Percentiles rank a stretch among this genome's conserved stretches.
Evolutionary conservation across 2,329 filamentous ascomycete species (phyloP).

Genomic region (Ceratocystis eucalypticola): DNA sequence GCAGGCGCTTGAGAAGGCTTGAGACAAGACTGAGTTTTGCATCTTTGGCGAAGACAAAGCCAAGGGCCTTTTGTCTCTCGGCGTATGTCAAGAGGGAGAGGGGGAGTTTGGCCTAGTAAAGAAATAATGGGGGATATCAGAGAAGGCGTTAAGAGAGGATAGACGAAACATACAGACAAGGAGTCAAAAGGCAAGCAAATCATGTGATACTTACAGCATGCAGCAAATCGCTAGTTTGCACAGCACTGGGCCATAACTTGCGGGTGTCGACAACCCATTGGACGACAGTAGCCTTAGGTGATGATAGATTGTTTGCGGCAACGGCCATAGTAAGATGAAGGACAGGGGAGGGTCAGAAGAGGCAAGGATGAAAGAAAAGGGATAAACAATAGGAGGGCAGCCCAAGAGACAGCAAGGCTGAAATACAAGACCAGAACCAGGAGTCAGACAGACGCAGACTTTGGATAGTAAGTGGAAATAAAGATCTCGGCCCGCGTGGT

Average conservation of each 20-base stretch:
- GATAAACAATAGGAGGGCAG: background rate
- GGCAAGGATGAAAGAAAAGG: background rate
- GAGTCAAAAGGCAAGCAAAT: background rate
- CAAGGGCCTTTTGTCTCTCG: slow-evolving; percentile 45
- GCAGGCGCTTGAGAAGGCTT: slow-evolving; percentile 58
- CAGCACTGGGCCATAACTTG: slow-evolving; percentile 40
- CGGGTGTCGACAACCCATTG: slow-evolving; percentile 53
- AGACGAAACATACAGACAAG: background rate
- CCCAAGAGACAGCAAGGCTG: too few species aligned
- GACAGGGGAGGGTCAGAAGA: background rate
- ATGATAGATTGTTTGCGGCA: slow-evolving; percentile 14
- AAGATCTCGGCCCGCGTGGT: too few species aligned
- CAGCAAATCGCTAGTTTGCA: slow-evolving; percentile 36
- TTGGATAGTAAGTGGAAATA: too few species aligned
- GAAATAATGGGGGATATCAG: background rate
- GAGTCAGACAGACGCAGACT: too few species aligned
- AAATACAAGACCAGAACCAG: too few species aligned
- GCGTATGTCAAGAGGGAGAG: slow-evolving; percentile 38
- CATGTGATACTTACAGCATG: slow-evolving; percentile 29
- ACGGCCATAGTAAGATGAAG: background rate
- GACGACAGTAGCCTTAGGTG: slow-evolving; percentile 27
- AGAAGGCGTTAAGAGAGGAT: slow-evolving; percentile 1
- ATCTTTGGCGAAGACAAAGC: slow-evolving; percentile 54
- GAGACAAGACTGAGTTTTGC: slow-evolving; percentile 63
- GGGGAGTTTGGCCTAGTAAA: slow-evolving; percentile 38